Percentiles rank a stretch among this genome's conserved stretches.
Evolutionary conservation across 2,329 filamentous ascomycete species (phyloP).

Genomic region (Diaporthe humulicola): DNA sequence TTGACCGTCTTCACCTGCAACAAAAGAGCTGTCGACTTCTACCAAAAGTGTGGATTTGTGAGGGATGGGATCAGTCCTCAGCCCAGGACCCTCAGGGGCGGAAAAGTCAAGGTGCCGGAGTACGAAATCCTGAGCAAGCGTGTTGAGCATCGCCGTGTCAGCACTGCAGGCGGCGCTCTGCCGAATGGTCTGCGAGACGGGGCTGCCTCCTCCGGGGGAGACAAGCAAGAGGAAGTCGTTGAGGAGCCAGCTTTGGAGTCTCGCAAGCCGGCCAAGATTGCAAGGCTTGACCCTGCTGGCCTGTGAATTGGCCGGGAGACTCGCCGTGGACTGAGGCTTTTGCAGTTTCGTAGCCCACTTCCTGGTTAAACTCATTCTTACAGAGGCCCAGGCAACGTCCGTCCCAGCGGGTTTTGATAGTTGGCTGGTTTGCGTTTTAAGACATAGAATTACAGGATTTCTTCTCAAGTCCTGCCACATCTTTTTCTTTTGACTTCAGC

Average conservation of each 20-base stretch:
- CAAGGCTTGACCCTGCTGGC: neutral
- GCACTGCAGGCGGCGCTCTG: neutral
- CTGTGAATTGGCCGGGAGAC: neutral
- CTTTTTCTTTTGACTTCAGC: too few relatives aligned
- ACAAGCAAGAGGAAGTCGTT: neutral
- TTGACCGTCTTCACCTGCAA: conserved; percentile 80
- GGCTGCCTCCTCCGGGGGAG: too few relatives aligned
- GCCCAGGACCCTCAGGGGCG: conserved; percentile 65
- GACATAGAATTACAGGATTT: too few relatives aligned
- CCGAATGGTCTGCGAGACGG: too few relatives aligned
- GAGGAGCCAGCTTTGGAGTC: neutral
- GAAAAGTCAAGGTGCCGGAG: conserved; percentile 66
- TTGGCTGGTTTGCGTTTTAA: too few relatives aligned
- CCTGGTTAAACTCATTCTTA: neutral
- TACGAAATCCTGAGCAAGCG: conserved; percentile 72
- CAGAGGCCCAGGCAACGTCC: too few relatives aligned
- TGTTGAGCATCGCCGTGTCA: conserved; percentile 42
- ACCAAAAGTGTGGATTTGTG: conserved; percentile 70
- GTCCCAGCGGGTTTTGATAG: too few relatives aligned
- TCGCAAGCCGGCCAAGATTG: conserved; percentile 15
- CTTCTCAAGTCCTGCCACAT: too few relatives aligned
- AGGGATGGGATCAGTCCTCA: conserved; percentile 68
- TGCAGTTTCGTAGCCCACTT: neutral
- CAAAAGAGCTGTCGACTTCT: conserved; percentile 68
- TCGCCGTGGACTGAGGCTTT: neutral